Percentiles rank a stretch among this genome's conserved stretches.
These are phyloP conservation scores for Cynara cardunculus DNA, from an alignment of 129 eudicot species.

Conservation along the genomic window DNA sequence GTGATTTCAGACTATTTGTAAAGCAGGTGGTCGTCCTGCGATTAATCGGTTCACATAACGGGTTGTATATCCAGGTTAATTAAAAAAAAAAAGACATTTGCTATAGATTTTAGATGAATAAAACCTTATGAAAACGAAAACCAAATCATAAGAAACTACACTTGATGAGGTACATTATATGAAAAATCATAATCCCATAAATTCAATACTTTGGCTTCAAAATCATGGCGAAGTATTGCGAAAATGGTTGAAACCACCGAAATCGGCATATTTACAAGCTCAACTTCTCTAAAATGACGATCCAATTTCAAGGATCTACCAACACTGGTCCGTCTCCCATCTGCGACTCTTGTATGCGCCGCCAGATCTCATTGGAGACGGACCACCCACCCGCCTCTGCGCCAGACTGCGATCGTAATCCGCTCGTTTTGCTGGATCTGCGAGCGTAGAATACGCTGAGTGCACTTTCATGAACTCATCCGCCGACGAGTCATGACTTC, in stretches of 20 bases:
- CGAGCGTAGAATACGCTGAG: constrained; percentile 60
- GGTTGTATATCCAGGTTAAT: too few relatives aligned
- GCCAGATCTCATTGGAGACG: constrained; percentile 12
- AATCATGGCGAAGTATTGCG: background rate
- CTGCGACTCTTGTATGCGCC: constrained; percentile 20
- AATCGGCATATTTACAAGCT: background rate
- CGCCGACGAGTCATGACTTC: constrained; percentile 27
- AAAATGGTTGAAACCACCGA: background rate
- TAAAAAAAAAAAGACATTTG: too few relatives aligned
- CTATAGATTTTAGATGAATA: background rate
- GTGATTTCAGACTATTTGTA: too few relatives aligned
- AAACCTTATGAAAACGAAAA: background rate
- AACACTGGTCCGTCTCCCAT: constrained; percentile 88
- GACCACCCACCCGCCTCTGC: constrained; percentile 19
- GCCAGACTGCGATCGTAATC: constrained; percentile 53
- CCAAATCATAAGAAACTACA: background rate
- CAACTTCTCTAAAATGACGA: constrained; percentile 7
- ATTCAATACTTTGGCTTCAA: constrained; percentile 3
- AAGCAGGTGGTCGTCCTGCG: too few relatives aligned
- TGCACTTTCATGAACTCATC: constrained; percentile 63
- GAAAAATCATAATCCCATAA: background rate
- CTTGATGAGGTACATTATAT: background rate
- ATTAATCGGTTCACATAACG: too few relatives aligned
- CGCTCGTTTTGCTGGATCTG: constrained; percentile 69
- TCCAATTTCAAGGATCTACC: constrained; percentile 38